These are phyloP conservation scores for Xylaria grammica DNA, from an alignment of 495 filamentous ascomycete genomes.

Conservation along the genomic window DNA sequence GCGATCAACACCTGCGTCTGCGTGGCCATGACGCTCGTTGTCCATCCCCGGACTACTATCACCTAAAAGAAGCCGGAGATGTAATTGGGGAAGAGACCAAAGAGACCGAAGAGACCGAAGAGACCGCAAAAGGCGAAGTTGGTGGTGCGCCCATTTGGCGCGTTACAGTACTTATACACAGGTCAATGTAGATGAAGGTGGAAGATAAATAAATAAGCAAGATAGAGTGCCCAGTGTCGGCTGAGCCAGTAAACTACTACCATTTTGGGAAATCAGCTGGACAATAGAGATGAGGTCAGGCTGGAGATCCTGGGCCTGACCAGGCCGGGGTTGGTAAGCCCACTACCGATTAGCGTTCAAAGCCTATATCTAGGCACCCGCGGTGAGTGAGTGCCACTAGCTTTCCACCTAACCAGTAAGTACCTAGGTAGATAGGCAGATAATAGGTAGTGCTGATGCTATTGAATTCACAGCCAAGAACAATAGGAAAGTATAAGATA, in stretches of 20 bases:
- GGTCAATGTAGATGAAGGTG: background rate
- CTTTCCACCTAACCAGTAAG: background rate
- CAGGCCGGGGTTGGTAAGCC: background rate
- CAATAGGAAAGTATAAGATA: too few species aligned
- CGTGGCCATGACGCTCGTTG: constrained; percentile 59
- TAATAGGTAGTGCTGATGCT: too few species aligned
- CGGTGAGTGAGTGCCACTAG: too few species aligned
- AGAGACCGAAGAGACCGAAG: background rate
- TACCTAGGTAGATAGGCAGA: too few species aligned
- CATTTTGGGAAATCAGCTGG: constrained; percentile 5
- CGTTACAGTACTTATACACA: too few species aligned
- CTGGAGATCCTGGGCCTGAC: constrained; percentile 1
- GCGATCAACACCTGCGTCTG: constrained; percentile 83
- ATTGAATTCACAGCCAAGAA: too few species aligned
- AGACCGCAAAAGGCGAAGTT: background rate
- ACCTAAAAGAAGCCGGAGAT: constrained; percentile 15
- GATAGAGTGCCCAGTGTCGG: background rate
- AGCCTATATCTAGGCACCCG: too few species aligned
- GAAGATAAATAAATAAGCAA: background rate
- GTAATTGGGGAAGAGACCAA: background rate
- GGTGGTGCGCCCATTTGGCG: background rate
- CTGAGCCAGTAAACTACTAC: background rate
- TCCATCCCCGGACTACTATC: constrained; percentile 35
- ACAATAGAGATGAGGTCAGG: constrained; percentile 12
- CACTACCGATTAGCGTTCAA: too few species aligned